These are phyloP conservation scores for Microbotryum scabiosae DNA, from an alignment of 1,284 basidiomycete genomes.

Conservation along the genomic window DNA sequence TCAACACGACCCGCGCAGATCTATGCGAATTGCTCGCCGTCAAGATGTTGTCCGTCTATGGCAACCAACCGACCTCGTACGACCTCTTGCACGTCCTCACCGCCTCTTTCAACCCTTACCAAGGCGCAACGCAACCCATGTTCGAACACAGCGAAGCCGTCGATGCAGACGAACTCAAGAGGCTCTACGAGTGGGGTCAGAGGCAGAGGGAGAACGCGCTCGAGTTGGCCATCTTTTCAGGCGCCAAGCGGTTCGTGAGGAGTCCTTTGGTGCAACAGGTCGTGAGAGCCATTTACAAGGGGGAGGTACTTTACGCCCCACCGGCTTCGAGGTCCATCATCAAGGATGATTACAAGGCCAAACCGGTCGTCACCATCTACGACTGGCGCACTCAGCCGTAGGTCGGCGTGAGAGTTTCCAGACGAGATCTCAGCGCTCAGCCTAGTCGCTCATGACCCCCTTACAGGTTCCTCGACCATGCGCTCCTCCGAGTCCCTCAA, in stretches of 20 bases:
- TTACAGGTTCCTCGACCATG: slow-evolving; percentile 30
- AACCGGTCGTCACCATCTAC: slow-evolving; percentile 29
- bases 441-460: too few species aligned
- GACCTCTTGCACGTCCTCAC: slow-evolving; percentile 58
- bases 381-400: slow-evolving; percentile 16
- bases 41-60: slow-evolving; percentile 21
- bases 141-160: slow-evolving; percentile 23
- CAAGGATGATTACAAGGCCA: slow-evolving; percentile 31
- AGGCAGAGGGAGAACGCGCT: slow-evolving; percentile 28
- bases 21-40: slow-evolving; percentile 33
- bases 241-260: slow-evolving; percentile 32
- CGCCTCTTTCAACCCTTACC: slow-evolving; percentile 57
- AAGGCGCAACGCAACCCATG: slow-evolving; percentile 48
- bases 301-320: slow-evolving; percentile 30
- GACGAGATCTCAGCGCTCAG: too few species aligned
- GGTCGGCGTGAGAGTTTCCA: too few species aligned
- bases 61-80: slow-evolving; percentile 50
- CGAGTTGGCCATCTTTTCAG: slow-evolving; percentile 20
- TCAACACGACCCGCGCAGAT: slow-evolving; percentile 30
- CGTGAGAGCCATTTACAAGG: slow-evolving; percentile 25
- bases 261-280: slow-evolving; percentile 27
- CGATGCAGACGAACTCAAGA: slow-evolving; percentile 13
- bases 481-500: slow-evolving; percentile 29
- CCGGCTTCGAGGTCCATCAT: slow-evolving; percentile 19
- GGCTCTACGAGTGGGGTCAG: slow-evolving; percentile 20